phyloP scores from a whole-genome alignment of 129 eudicot species.

The Oenanthe sinensis region DNA sequence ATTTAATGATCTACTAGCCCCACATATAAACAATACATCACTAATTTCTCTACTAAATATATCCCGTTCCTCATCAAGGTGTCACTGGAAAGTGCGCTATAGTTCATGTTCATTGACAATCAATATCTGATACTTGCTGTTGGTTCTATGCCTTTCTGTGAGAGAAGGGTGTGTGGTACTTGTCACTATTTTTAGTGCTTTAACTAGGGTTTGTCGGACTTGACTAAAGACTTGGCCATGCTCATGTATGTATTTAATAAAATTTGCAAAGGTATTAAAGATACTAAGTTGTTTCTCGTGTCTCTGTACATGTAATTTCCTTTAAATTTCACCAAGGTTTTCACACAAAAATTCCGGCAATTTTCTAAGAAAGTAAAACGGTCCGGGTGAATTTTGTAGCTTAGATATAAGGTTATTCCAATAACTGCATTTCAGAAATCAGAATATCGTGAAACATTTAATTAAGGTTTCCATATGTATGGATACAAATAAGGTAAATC shows the following conservation, averaged over 20 bases:
- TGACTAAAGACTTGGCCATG: neutral
- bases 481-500: neutral
- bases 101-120: neutral
- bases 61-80: neutral
- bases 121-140: neutral
- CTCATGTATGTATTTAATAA: neutral
- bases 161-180: neutral
- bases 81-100: neutral
- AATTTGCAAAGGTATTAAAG: neutral
- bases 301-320: neutral
- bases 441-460: neutral
- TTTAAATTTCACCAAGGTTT: neutral
- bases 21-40: too few species aligned
- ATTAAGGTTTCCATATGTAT: neutral
- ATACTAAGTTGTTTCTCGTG: neutral
- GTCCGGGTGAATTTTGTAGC: neutral
- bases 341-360: neutral
- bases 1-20: too few species aligned
- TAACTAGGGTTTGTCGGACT: neutral
- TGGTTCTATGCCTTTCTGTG: neutral
- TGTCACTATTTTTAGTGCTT: neutral
- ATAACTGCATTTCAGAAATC: neutral
- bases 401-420: neutral
- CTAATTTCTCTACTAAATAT: too few species aligned
- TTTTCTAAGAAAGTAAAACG: neutral